Evolutionary conservation across 1,139 yeast genomes (phyloP).

Genomic region (Debaryomycetaceae sp.): DNA sequence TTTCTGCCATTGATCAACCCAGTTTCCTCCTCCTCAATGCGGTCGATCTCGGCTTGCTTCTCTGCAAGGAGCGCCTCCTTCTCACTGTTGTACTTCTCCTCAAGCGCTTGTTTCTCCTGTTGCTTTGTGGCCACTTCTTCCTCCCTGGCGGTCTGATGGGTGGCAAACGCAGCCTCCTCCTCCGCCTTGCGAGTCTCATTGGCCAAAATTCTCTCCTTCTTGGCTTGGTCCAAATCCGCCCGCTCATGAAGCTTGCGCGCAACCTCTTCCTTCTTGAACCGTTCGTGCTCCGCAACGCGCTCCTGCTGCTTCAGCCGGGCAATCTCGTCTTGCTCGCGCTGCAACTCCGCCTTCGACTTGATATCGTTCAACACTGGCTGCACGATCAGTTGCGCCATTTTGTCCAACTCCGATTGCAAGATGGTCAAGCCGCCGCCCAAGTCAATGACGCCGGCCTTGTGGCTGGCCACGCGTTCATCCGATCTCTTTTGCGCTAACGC

Average conservation of each 20-base stretch:
- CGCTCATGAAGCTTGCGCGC: slow-evolving; percentile 47
- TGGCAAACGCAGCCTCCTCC: slow-evolving; percentile 34
- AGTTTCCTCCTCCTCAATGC: slow-evolving; percentile 40
- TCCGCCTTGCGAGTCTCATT: slow-evolving; percentile 38
- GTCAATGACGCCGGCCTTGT: slow-evolving; percentile 56
- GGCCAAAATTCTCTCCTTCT: slow-evolving; percentile 31
- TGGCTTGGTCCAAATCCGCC: slow-evolving; percentile 35
- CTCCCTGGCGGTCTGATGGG: slow-evolving; percentile 31
- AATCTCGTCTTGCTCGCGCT: slow-evolving; percentile 58
- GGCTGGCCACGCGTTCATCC: slow-evolving; percentile 47
- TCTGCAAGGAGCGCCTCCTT: slow-evolving; percentile 35
- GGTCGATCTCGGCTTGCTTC: slow-evolving; percentile 38
- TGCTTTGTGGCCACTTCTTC: slow-evolving; percentile 33
- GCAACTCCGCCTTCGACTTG: slow-evolving; percentile 62
- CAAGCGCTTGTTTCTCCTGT: slow-evolving; percentile 31
- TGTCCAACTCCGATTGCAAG: slow-evolving; percentile 70
- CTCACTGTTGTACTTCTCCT: slow-evolving; percentile 30
- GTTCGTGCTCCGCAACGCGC: slow-evolving; percentile 29
- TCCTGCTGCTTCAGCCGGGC: slow-evolving; percentile 30
- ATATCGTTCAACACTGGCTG: slow-evolving; percentile 83
- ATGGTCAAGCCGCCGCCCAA: slow-evolving; percentile 88
- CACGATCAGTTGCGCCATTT: slow-evolving; percentile 78
- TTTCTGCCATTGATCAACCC: slow-evolving; percentile 36
- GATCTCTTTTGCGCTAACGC: slow-evolving; percentile 68
- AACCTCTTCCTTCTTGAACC: slow-evolving; percentile 47